phyloP scores from a whole-genome alignment of 306 rosid genomes.

The Comarum palustre region DNA sequence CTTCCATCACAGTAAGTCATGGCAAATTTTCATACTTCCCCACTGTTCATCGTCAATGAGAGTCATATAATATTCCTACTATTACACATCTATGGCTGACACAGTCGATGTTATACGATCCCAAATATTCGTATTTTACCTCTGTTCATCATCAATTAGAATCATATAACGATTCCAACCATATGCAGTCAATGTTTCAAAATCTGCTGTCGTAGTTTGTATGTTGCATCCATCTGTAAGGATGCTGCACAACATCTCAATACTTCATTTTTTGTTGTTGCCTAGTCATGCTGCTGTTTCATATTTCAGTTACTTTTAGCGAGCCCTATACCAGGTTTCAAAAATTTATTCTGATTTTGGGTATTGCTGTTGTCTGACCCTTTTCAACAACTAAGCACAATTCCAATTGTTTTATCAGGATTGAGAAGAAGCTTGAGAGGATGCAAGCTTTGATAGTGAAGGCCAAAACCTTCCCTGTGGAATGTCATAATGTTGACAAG shows the following conservation, averaged over 20 bases:
- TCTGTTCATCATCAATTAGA: slow-evolving; percentile 13
- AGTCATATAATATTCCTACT: not conserved
- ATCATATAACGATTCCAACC: not conserved
- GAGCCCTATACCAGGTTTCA: not conserved
- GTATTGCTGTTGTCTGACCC: not conserved
- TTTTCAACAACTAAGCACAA: slow-evolving; percentile 19
- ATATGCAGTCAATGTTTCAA: not conserved
- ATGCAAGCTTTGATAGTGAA: slow-evolving; percentile 56
- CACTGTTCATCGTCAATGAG: slow-evolving; percentile 12
- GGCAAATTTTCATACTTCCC: slow-evolving; percentile 20
- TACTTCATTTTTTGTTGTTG: not conserved
- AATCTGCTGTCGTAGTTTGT: not conserved
- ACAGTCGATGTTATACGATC: not conserved
- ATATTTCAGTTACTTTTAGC: not conserved
- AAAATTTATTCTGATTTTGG: not conserved
- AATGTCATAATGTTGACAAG: slow-evolving; percentile 90
- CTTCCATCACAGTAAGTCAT: slow-evolving; percentile 81
- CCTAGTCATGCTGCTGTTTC: not conserved
- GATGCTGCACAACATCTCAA: not conserved
- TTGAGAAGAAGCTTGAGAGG: slow-evolving; percentile 55
- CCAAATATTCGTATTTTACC: slow-evolving; percentile 19
- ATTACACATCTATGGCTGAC: not conserved
- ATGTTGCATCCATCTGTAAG: not conserved
- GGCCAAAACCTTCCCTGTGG: slow-evolving; percentile 73
- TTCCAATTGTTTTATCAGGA: slow-evolving; percentile 49